Evolutionary conservation across 1,284 basidiomycete species (phyloP).

Genomic region (Marasmius tenuissimus): DNA sequence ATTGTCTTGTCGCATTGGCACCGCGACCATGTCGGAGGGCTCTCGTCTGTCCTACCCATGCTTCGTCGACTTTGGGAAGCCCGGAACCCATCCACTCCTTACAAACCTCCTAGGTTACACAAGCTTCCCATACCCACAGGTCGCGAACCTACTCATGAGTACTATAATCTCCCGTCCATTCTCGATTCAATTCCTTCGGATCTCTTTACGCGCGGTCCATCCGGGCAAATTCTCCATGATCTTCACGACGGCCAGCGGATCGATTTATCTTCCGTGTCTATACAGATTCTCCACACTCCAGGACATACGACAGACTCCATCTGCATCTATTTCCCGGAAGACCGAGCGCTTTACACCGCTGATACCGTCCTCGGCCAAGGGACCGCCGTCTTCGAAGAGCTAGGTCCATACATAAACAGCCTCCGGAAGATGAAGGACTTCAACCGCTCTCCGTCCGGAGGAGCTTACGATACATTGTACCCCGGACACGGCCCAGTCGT

Average conservation of each 20-base stretch:
- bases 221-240: slow-evolving; percentile 51
- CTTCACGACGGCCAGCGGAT: slow-evolving; percentile 56
- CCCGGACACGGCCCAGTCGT: slow-evolving; percentile 89
- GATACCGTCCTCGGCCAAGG: slow-evolving; percentile 93
- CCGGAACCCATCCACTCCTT: slow-evolving; percentile 41
- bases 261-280: slow-evolving; percentile 18
- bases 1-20: slow-evolving; percentile 94
- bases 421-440: slow-evolving; percentile 64
- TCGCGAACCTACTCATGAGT: slow-evolving; percentile 19
- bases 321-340: slow-evolving; percentile 62
- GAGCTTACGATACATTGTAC: slow-evolving; percentile 58
- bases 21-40: slow-evolving; percentile 81
- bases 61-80: slow-evolving; percentile 61
- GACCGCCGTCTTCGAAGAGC: slow-evolving; percentile 88
- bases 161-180: slow-evolving; percentile 39
- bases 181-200: slow-evolving; percentile 42
- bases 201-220: slow-evolving; percentile 42
- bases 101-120: slow-evolving; percentile 67
- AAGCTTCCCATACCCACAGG: slow-evolving; percentile 53
- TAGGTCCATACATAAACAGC: slow-evolving; percentile 70
- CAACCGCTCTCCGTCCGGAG: slow-evolving; percentile 20
- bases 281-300: slow-evolving; percentile 81
- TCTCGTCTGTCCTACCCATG: slow-evolving; percentile 70
- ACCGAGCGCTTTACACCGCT: slow-evolving; percentile 79
- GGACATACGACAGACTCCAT: slow-evolving; percentile 92